Conservation (phyloP, 129 eudicot species). For the Lonicera japonica region DNA sequence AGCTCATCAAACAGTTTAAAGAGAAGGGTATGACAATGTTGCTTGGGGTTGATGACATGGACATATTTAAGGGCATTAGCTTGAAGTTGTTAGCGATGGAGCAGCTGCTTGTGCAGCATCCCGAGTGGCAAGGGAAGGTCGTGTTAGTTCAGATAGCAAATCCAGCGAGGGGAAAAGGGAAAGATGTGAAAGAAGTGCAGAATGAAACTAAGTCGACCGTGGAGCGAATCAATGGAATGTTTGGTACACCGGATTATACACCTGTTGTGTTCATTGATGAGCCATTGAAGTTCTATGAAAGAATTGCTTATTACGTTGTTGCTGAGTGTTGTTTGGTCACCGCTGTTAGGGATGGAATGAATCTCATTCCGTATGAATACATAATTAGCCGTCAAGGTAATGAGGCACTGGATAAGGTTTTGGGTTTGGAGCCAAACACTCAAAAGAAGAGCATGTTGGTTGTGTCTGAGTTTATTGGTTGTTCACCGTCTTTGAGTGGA, state of each 20-base stretch:
- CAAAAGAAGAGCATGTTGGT: slow-evolving; percentile 77
- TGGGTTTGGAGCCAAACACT: slow-evolving; percentile 32
- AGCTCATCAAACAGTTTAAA: slow-evolving; percentile 43
- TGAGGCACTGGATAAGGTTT: slow-evolving; percentile 48
- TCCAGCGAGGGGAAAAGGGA: slow-evolving; percentile 86
- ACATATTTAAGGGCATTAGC: slow-evolving; percentile 78
- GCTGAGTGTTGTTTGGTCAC: slow-evolving; percentile 86
- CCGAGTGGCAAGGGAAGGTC: slow-evolving; percentile 75
- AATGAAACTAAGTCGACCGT: slow-evolving; percentile 59
- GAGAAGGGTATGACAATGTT: slow-evolving; percentile 56
- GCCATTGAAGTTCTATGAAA: slow-evolving; percentile 58
- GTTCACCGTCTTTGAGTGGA: slow-evolving; percentile 88
- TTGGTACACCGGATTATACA: slow-evolving; percentile 60
- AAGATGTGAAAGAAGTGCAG: slow-evolving; percentile 77
- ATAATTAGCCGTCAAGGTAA: slow-evolving; percentile 72
- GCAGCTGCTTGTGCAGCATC: slow-evolving; percentile 67
- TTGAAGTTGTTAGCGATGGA: slow-evolving; percentile 78
- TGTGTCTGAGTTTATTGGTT: slow-evolving; percentile 86
- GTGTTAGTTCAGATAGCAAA: slow-evolving; percentile 82
- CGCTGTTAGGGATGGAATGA: slow-evolving; percentile 87
- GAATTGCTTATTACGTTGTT: slow-evolving; percentile 66
- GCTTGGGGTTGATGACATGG: slow-evolving; percentile 82
- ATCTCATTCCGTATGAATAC: slow-evolving; percentile 80
- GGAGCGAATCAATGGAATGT: slow-evolving; percentile 51
- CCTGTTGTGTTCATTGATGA: slow-evolving; percentile 60